Percentiles rank a stretch among this genome's conserved stretches.
These are phyloP conservation scores for Fusarium sp. DNA, from an alignment of 2,329 filamentous ascomycete species.

Conservation along the genomic window DNA sequence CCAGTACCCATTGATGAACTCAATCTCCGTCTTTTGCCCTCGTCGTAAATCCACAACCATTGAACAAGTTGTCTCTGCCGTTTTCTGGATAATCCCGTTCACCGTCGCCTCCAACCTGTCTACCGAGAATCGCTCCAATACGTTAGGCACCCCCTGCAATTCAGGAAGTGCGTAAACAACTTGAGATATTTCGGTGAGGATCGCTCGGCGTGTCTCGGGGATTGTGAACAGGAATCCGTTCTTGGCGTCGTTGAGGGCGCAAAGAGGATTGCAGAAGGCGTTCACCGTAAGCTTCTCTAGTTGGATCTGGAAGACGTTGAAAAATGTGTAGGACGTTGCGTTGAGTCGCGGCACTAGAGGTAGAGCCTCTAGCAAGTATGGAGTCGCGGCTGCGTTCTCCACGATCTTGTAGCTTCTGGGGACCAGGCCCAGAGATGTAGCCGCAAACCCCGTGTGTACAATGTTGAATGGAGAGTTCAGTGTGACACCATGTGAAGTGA, in stretches of 20 bases:
- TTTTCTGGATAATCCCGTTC: neutral
- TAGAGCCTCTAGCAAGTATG: neutral
- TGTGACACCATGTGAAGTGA: neutral
- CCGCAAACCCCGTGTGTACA: neutral
- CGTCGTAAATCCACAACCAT: neutral
- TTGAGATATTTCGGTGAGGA: neutral
- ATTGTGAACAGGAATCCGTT: neutral
- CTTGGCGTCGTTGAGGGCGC: neutral
- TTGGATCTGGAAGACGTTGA: neutral
- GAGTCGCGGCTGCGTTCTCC: neutral
- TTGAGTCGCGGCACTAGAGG: neutral
- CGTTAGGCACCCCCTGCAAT: neutral
- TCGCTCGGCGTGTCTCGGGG: neutral
- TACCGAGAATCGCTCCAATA: neutral
- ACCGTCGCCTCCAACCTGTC: neutral
- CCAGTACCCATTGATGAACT: constrained; percentile 9
- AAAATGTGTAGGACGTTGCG: neutral
- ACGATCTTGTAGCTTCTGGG: neutral
- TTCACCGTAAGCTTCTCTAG: neutral
- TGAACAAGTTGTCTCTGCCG: neutral
- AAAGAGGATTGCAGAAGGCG: neutral
- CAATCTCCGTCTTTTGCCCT: neutral
- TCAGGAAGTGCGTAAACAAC: neutral
- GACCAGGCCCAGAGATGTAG: neutral
- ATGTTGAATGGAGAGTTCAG: neutral